Evolutionary conservation across 257 asterid genomes (phyloP).

Genomic region (Scutellaria minor): DNA sequence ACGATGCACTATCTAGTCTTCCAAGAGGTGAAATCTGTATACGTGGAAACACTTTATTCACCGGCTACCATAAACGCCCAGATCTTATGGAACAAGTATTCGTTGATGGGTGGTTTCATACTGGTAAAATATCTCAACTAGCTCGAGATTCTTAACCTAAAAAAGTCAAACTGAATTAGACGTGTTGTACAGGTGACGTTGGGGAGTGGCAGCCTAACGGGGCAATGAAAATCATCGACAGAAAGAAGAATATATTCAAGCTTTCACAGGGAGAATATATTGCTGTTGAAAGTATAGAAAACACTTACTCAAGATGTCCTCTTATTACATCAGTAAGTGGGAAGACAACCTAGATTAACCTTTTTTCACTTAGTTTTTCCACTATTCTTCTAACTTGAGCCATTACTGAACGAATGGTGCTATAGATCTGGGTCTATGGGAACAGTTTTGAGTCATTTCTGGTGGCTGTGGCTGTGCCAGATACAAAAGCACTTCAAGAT

Average conservation of each 20-base stretch:
- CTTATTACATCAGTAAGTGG: conserved; percentile 71
- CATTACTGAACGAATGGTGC: not conserved
- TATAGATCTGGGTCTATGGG: conserved; percentile 89
- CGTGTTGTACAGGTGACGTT: conserved; percentile 64
- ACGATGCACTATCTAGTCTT: conserved; percentile 68
- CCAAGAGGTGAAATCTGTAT: conserved; percentile 95
- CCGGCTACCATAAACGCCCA: conserved; percentile 84
- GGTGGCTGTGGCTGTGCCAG: conserved; percentile 92
- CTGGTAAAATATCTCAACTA: conserved; percentile 54
- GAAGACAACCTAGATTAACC: not conserved
- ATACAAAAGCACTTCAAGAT: conserved; percentile 71
- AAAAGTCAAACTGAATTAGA: not conserved
- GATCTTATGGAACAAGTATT: conserved; percentile 72
- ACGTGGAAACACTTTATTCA: conserved; percentile 78
- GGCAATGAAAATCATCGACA: conserved; percentile 82
- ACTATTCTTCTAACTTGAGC: not conserved
- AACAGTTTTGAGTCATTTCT: conserved; percentile 89
- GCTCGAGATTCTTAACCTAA: not conserved
- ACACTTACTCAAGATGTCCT: conserved; percentile 74
- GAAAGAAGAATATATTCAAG: conserved; percentile 95
- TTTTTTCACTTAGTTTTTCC: too few species aligned
- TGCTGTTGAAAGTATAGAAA: conserved; percentile 84
- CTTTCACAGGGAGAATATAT: conserved; percentile 97
- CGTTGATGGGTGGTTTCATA: conserved; percentile 95
- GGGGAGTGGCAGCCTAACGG: conserved; percentile 93